Evolutionary conservation across 225 moss, liverwort and hornwort genomes (phyloP).

Genomic region (Sphagnum tenellum): DNA sequence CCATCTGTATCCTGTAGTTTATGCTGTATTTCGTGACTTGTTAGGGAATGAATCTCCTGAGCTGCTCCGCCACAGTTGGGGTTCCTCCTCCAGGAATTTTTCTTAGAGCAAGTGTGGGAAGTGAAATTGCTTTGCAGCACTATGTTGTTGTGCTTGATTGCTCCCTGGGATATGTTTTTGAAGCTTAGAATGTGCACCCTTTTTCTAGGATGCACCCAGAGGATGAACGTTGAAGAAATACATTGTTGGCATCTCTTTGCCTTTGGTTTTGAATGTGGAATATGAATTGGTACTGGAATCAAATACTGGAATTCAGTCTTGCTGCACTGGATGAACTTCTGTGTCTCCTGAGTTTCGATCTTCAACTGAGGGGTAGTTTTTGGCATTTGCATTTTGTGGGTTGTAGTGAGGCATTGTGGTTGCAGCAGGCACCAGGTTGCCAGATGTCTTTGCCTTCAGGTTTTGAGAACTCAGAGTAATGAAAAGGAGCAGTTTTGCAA

Average conservation of each 20-base stretch:
- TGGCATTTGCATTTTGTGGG: not conserved
- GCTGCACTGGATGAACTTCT: not conserved
- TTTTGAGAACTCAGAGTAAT: constrained; percentile 16
- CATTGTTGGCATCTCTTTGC: not conserved
- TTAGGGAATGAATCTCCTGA: no score
- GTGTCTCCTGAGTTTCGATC: not conserved
- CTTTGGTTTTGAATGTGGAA: no score
- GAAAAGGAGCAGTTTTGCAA: constrained; percentile 39
- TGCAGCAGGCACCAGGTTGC: not conserved
- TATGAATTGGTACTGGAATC: not conserved
- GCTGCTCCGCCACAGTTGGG: no score
- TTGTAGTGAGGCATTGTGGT: not conserved
- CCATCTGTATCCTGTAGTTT: no score
- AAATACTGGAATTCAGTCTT: not conserved
- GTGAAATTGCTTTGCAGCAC: not conserved
- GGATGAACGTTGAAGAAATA: not conserved
- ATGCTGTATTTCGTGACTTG: no score
- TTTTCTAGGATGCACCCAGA: not conserved
- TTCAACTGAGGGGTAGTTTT: not conserved
- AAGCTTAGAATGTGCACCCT: not conserved
- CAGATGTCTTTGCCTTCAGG: constrained; percentile 7
- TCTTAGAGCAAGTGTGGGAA: not conserved
- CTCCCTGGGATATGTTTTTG: constrained; percentile 1
- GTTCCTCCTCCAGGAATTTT: no score
- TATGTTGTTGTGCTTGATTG: constrained; percentile 1